Conservation (phyloP, 2,329 filamentous ascomycete genomes). For the Orbilia javanica region DNA sequence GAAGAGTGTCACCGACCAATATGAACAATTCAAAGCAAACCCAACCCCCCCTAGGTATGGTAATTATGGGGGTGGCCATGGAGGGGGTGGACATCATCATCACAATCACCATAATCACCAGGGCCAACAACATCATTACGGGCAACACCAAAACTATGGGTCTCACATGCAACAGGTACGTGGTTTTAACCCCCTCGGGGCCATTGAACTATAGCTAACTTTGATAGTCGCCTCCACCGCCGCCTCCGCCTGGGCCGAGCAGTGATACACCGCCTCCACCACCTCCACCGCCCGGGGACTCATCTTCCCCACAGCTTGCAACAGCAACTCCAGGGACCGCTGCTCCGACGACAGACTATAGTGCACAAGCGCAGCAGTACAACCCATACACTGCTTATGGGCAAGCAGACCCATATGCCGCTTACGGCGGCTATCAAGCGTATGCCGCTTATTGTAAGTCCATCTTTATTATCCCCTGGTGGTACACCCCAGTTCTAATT, state of each 20-base stretch:
- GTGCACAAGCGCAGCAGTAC: constrained; percentile 70
- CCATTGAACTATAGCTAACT: constrained; percentile 48
- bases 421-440: constrained; percentile 88
- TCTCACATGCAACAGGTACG: constrained; percentile 61
- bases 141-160: constrained; percentile 65
- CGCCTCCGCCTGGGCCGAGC: constrained; percentile 61
- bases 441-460: constrained; percentile 70
- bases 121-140: constrained; percentile 65
- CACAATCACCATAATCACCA: constrained; percentile 64
- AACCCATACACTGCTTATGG: constrained; percentile 68
- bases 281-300: constrained; percentile 63
- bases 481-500: neutral
- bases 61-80: constrained; percentile 68
- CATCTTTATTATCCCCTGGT: neutral
- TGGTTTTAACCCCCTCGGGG: neutral
- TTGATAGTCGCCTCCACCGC: constrained; percentile 60
- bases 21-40: constrained; percentile 88
- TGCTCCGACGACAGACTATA: constrained; percentile 74
- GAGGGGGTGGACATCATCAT: constrained; percentile 67
- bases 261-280: constrained; percentile 63
- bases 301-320: constrained; percentile 63
- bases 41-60: constrained; percentile 77
- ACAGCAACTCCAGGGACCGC: constrained; percentile 67
- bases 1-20: constrained; percentile 86
- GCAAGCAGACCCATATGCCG: constrained; percentile 83